Percentiles rank a stretch among this genome's conserved stretches.
phyloP scores from a whole-genome alignment of 2,329 filamentous ascomycete genomes.

The Tolypocladium guangdongense region DNA sequence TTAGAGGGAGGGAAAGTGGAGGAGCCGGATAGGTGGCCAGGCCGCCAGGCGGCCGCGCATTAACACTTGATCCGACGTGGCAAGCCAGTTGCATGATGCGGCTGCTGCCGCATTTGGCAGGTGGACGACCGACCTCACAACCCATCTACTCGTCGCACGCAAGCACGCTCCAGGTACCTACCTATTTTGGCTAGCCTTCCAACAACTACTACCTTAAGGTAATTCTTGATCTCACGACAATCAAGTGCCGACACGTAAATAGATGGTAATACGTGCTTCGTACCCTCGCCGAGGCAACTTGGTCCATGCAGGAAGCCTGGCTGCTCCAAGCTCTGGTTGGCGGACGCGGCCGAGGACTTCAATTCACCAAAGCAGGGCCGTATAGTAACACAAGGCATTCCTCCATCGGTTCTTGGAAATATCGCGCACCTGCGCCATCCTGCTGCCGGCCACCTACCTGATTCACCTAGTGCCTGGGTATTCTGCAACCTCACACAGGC shows the following conservation, averaged over 20 bases:
- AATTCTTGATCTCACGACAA: background rate
- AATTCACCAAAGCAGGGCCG: background rate
- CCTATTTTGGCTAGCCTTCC: background rate
- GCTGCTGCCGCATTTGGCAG: background rate
- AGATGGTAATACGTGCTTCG: background rate
- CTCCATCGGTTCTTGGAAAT: background rate
- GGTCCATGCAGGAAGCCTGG: background rate
- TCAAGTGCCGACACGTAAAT: background rate
- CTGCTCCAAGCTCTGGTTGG: background rate
- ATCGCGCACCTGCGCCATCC: background rate
- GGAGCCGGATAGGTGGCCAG: background rate
- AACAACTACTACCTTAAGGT: background rate
- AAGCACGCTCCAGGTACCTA: background rate
- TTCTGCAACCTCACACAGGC: background rate
- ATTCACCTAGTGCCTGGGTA: background rate
- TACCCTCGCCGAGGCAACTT: background rate
- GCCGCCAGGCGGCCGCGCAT: background rate
- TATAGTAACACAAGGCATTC: background rate
- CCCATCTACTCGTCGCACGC: too few species aligned
- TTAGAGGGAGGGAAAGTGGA: background rate
- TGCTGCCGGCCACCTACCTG: background rate
- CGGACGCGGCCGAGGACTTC: background rate
- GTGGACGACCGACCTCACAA: background rate
- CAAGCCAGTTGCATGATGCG: background rate
- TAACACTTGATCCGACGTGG: background rate